Evolutionary conservation across 2,329 filamentous ascomycete genomes (phyloP).

Genomic region (Ophiosphaerella herpotricha): DNA sequence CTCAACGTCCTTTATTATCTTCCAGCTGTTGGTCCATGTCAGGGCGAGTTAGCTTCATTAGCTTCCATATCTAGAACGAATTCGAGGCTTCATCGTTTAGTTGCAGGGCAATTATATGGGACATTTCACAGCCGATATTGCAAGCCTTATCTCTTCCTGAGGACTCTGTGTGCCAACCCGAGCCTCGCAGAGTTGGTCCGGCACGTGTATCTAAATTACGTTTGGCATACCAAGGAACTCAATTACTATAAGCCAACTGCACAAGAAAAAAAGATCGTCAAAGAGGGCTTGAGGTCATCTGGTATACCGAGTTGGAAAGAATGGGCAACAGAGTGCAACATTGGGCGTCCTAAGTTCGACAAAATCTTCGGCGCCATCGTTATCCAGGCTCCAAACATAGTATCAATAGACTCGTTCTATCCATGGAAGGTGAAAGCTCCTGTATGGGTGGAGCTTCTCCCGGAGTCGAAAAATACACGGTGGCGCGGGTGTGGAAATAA

Average conservation of each 20-base stretch:
- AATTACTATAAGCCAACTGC: slow-evolving; percentile 19
- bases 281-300: slow-evolving; percentile 26
- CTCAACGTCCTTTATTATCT: slow-evolving; percentile 30
- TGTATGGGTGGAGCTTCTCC: slow-evolving; percentile 28
- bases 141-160: slow-evolving; percentile 35
- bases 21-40: slow-evolving; percentile 15
- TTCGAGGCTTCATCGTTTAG: slow-evolving; percentile 26
- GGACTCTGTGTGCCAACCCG: slow-evolving; percentile 26
- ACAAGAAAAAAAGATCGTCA: slow-evolving; percentile 32
- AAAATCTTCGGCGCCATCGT: slow-evolving; percentile 27
- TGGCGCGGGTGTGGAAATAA: too few relatives aligned
- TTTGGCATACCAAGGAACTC: slow-evolving; percentile 5
- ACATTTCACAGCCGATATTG: slow-evolving; percentile 26
- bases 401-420: neutral
- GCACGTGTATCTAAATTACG: slow-evolving; percentile 19
- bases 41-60: slow-evolving; percentile 23
- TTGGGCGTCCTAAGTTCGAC: slow-evolving; percentile 13
- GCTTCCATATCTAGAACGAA: slow-evolving; percentile 28
- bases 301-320: slow-evolving; percentile 31
- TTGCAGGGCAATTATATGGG: slow-evolving; percentile 23
- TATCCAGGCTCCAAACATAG: slow-evolving; percentile 30
- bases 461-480: slow-evolving; percentile 3
- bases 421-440: neutral
- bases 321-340: slow-evolving; percentile 29
- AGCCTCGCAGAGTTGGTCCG: slow-evolving; percentile 21